Evolutionary conservation across 148 eudicot species (phyloP), one percentile per base, ranked within the genome.

Genomic region (Hydrangea macrophylla): DNA sequence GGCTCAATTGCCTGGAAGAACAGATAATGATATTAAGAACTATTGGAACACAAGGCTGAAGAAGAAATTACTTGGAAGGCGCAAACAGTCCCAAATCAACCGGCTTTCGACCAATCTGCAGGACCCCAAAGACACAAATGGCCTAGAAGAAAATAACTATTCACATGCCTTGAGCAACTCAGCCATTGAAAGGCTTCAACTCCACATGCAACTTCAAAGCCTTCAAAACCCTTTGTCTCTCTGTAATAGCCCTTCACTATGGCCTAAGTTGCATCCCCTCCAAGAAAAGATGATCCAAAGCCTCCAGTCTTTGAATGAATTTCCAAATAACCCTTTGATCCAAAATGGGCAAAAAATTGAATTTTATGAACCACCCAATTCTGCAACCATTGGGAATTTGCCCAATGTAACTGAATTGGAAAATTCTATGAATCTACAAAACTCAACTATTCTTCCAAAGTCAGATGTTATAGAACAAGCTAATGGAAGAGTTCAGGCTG

Each of bases 1-100:
- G 2, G 97, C 99, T 35, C 97, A 91, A 39, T 69, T 94, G 57
- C 99, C 99, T 2, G 99, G 97, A 72, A 85, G 99, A 73, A 94
- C 99, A 24, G 99, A 94, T 60, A 94, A 94, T 44, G 99, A 94
- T 56, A 91, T 94, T 40, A 92, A 89, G 70, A 89, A 92, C 70
- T 88, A 89, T 54, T 86, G 96, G 95, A 92, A 85, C 76, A 89
- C 90, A 0, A 87, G 82, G 69, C 76, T 87, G 35, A 85, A 89
- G 88, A 87, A 89, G 79, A 92, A 92, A 62, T 71, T 92, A 12
- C 70, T 92, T 0, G 96, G 97, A 65, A 79, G 85, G 36, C 76
- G 85, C 51, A 88, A 85, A 62, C 78, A 72, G 57, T 65, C 78
- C 31, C 73, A 68, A 74, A 60, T 9, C 40, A 76, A 72, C 56